Conservation (phyloP, 208 protist species). For the Leptomonas pyrrhocoris region DNA sequence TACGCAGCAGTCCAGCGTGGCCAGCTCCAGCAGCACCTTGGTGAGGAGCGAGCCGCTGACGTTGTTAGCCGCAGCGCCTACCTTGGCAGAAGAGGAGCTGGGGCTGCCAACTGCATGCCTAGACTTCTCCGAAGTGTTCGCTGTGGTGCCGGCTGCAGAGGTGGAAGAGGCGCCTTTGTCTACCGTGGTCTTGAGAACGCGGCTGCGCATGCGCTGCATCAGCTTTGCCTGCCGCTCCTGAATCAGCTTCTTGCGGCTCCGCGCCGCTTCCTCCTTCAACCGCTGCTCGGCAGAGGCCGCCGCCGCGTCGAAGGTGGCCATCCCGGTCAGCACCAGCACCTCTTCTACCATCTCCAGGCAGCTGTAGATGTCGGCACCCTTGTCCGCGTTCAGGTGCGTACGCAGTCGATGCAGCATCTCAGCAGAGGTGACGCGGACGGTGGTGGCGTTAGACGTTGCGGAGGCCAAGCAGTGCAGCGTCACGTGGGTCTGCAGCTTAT, state of each 20-base stretch:
- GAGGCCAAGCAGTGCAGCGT: not conserved
- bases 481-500: slow-evolving; percentile 49
- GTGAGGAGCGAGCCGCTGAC: slow-evolving; percentile 33
- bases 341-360: slow-evolving; percentile 58
- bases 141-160: not conserved
- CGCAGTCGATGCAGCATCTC: slow-evolving; percentile 60
- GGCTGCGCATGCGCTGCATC: slow-evolving; percentile 60
- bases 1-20: slow-evolving; percentile 71
- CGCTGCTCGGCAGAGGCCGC: slow-evolving; percentile 25
- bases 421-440: slow-evolving; percentile 13
- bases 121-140: not conserved
- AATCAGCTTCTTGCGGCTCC: slow-evolving; percentile 45
- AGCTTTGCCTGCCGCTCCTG: slow-evolving; percentile 74
- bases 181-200: slow-evolving; percentile 28
- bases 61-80: not conserved
- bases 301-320: slow-evolving; percentile 36
- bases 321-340: slow-evolving; percentile 41
- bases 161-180: not conserved
- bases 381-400: slow-evolving; percentile 29
- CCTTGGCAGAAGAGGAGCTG: not conserved
- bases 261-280: slow-evolving; percentile 27
- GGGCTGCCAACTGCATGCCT: not conserved
- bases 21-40: slow-evolving; percentile 53
- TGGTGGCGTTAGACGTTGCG: not conserved
- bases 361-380: slow-evolving; percentile 50